Conservation (phyloP, 495 filamentous ascomycete species). For the Letharia columbiana region DNA sequence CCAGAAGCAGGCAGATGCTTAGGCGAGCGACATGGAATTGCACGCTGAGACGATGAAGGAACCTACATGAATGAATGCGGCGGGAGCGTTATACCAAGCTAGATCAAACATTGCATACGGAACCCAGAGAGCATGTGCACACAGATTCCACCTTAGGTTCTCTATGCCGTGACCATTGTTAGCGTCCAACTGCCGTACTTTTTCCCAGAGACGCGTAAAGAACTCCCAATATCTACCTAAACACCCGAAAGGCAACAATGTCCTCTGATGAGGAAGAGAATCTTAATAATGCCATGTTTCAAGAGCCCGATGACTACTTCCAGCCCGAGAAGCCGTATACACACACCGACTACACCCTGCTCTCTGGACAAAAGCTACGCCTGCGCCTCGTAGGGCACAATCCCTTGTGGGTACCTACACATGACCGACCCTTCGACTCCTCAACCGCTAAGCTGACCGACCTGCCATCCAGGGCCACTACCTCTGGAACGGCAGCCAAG, state of each 20-base stretch:
- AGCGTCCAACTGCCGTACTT: background rate
- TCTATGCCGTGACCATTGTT: background rate
- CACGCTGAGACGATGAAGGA: background rate
- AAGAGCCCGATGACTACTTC: slow-evolving; percentile 72
- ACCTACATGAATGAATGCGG: background rate
- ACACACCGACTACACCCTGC: slow-evolving; percentile 57
- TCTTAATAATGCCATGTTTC: slow-evolving; percentile 51
- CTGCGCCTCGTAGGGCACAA: slow-evolving; percentile 83
- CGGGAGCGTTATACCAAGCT: slow-evolving; percentile 13
- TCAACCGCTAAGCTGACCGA: background rate
- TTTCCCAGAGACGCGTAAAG: background rate
- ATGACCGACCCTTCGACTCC: slow-evolving; percentile 9
- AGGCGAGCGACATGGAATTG: background rate
- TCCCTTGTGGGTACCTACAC: slow-evolving; percentile 65
- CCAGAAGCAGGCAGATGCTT: slow-evolving; percentile 49
- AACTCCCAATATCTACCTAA: background rate
- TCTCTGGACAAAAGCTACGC: slow-evolving; percentile 54
- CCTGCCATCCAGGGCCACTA: slow-evolving; percentile 56
- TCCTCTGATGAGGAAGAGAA: slow-evolving; percentile 34
- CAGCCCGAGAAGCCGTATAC: slow-evolving; percentile 61
- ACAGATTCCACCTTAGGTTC: background rate
- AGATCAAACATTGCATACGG: background rate
- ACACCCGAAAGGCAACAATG: slow-evolving; percentile 5
- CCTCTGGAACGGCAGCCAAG: slow-evolving; percentile 80
- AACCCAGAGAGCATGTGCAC: background rate